These are phyloP conservation scores for Beta vulgaris DNA, from an alignment of 148 eudicot species.

Conservation along the genomic window DNA sequence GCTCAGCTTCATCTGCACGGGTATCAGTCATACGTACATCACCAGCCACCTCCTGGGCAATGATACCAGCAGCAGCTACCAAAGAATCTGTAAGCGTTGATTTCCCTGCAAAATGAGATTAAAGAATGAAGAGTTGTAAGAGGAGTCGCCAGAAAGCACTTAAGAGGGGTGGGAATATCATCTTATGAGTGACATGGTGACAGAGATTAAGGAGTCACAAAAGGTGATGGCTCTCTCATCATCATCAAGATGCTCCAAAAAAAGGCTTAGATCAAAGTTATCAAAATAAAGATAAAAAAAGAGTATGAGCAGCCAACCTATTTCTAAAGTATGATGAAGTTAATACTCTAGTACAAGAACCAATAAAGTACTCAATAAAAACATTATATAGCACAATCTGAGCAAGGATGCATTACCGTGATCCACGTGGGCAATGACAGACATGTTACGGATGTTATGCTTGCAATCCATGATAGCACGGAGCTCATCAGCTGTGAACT, in stretches of 20 bases:
- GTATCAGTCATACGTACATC: constrained; percentile 29
- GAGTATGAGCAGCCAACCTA: no score
- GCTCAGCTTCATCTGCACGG: constrained; percentile 33
- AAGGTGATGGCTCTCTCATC: no score
- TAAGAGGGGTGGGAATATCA: no score
- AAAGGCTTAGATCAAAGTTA: no score
- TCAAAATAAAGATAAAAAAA: no score
- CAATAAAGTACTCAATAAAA: background rate
- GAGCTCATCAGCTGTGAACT: constrained; percentile 27
- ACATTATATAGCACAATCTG: background rate
- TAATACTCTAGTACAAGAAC: background rate
- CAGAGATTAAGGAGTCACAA: no score
- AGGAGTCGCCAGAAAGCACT: no score
- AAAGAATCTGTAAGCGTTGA: constrained; percentile 26
- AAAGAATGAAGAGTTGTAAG: background rate
- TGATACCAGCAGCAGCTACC: constrained; percentile 34
- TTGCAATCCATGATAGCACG: constrained; percentile 27
- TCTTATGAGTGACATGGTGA: no score
- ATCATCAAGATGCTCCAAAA: no score
- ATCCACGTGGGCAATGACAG: constrained; percentile 26
- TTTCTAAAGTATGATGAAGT: no score
- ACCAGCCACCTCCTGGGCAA: constrained; percentile 26
- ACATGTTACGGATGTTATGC: constrained; percentile 30
- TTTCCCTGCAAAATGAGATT: constrained; percentile 10
- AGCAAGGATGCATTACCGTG: constrained; percentile 19